A percentile compares a stretch with the other conserved stretches of the same genome.
Conservation (phyloP, 495 filamentous ascomycete genomes). For the Aspergillus cavernicola region DNA sequence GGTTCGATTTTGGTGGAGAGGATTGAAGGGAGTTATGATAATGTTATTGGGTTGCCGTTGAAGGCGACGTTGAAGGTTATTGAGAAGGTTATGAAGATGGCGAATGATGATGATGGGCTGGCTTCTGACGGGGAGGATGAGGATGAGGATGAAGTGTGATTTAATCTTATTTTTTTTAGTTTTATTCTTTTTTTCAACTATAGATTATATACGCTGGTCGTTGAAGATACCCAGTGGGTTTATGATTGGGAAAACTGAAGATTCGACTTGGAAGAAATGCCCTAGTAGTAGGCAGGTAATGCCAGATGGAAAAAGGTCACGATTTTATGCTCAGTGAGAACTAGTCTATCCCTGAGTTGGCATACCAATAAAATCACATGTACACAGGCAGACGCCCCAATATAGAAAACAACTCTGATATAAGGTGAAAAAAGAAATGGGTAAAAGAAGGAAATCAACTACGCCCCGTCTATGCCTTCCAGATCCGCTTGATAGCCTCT, state of each 20-base stretch:
- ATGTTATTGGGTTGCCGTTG: slow-evolving; percentile 92
- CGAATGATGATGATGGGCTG: slow-evolving; percentile 51
- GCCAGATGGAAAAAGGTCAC: slow-evolving; percentile 6
- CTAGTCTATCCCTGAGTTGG: slow-evolving; percentile 20
- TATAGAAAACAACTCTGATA: slow-evolving; percentile 20
- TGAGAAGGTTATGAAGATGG: slow-evolving; percentile 67
- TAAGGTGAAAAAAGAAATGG: slow-evolving; percentile 11
- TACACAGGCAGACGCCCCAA: slow-evolving; percentile 42
- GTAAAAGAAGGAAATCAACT: slow-evolving; percentile 27
- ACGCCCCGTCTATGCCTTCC: slow-evolving; percentile 59
- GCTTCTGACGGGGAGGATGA: slow-evolving; percentile 29
- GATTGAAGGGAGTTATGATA: slow-evolving; percentile 88
- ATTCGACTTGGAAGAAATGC: too few species aligned
- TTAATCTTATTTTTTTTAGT: too few species aligned
- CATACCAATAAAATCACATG: slow-evolving; percentile 31
- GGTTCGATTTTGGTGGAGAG: slow-evolving; percentile 82
- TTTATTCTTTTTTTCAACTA: too few species aligned
- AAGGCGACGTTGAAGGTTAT: slow-evolving; percentile 76
- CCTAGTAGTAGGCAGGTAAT: too few species aligned
- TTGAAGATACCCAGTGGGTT: not conserved
- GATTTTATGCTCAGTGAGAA: slow-evolving; percentile 20
- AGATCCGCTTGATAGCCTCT: slow-evolving; percentile 80
- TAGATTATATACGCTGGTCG: too few species aligned
- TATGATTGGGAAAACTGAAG: too few species aligned
- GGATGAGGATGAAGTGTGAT: slow-evolving; percentile 18